These are phyloP conservation scores for Thielaviopsis punctulata DNA, from an alignment of 2,329 filamentous ascomycete genomes.

Conservation along the genomic window DNA sequence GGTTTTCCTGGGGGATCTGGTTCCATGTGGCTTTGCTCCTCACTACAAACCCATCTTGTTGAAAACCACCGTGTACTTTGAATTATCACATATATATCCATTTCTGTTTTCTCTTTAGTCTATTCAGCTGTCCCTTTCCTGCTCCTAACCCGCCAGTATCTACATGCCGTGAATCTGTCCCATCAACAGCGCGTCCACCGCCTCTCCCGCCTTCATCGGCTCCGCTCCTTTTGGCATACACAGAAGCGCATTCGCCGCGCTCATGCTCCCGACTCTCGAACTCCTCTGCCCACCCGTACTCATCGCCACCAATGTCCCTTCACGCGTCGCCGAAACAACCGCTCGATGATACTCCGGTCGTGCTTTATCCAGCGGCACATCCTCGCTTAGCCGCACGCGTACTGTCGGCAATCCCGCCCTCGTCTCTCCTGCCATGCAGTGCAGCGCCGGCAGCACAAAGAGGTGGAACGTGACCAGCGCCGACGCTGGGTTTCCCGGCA, in stretches of 20 bases:
- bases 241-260: conserved; percentile 72
- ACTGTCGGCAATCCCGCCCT: conserved; percentile 55
- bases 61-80: background rate
- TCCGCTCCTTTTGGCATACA: conserved; percentile 52
- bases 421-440: conserved; percentile 53
- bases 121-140: background rate
- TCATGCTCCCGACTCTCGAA: conserved; percentile 74
- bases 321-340: conserved; percentile 44
- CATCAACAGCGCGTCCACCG: conserved; percentile 68
- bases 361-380: conserved; percentile 55
- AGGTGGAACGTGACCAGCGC: conserved; percentile 87
- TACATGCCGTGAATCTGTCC: conserved; percentile 11
- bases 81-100: background rate
- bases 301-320: conserved; percentile 53
- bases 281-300: conserved; percentile 87
- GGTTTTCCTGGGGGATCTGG: conserved; percentile 3
- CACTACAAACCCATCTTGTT: background rate
- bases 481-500: conserved; percentile 87
- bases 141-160: background rate
- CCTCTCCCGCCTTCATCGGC: conserved; percentile 48
- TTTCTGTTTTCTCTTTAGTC: conserved; percentile 1
- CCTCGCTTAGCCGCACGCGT: conserved; percentile 52
- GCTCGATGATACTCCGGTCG: conserved; percentile 86
- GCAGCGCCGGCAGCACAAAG: conserved; percentile 77
- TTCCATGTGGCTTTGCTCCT: conserved; percentile 1